Evolutionary conservation across 2,329 filamentous ascomycete species (phyloP).

Genomic region (Plenodomus tracheiphilus): DNA sequence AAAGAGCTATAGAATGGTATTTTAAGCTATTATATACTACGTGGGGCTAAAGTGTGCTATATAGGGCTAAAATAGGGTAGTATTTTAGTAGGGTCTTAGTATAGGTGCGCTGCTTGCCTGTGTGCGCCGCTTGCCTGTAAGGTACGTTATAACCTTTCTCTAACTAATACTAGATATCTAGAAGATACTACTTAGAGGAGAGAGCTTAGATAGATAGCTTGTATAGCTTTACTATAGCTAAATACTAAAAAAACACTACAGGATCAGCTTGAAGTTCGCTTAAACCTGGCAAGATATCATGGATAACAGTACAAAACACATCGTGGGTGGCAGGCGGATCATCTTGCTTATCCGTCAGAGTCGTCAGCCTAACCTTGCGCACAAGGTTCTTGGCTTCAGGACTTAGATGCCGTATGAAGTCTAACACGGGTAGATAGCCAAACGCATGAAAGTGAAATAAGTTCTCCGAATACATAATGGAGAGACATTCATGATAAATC

Average conservation of each 20-base stretch:
- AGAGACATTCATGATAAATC: constrained; percentile 45
- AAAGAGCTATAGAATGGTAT: too few relatives aligned
- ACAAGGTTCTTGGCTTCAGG: constrained; percentile 44
- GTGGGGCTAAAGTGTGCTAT: too few relatives aligned
- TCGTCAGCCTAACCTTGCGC: constrained; percentile 43
- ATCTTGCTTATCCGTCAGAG: constrained; percentile 41
- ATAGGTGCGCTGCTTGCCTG: too few relatives aligned
- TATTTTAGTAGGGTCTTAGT: too few relatives aligned
- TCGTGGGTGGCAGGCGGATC: constrained; percentile 41
- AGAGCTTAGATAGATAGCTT: too few relatives aligned
- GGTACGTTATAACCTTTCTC: too few relatives aligned
- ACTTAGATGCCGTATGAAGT: constrained; percentile 45
- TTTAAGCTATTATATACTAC: too few relatives aligned
- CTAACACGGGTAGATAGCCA: constrained; percentile 45
- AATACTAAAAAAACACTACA: constrained; percentile 38
- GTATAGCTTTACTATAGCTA: background rate
- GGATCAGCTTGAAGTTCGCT: constrained; percentile 44
- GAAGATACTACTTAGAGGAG: too few relatives aligned
- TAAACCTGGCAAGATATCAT: constrained; percentile 43
- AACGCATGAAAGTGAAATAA: constrained; percentile 46
- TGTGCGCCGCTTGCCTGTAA: too few relatives aligned
- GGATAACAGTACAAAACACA: constrained; percentile 44
- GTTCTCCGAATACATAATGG: constrained; percentile 45
- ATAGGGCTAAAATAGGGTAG: too few relatives aligned
- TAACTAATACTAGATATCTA: too few relatives aligned